Conservation (phyloP, 495 filamentous ascomycete genomes). For the Penicillium psychrofluorescens region DNA sequence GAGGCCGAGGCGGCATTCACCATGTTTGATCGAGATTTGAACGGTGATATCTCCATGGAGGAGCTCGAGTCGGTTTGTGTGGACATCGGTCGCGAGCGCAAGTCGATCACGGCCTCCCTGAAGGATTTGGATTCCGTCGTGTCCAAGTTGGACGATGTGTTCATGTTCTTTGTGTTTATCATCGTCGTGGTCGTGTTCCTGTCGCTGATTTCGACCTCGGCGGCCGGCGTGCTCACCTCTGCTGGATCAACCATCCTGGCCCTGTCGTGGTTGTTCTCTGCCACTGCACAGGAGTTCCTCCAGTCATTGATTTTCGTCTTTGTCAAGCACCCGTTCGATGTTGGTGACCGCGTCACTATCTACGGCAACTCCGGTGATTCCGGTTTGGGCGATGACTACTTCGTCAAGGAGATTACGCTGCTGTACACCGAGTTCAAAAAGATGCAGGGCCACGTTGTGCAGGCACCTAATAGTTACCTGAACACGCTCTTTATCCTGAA, state of each 20-base stretch:
- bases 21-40: slow-evolving; percentile 96
- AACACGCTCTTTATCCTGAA: slow-evolving; percentile 94
- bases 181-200: slow-evolving; percentile 80
- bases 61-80: slow-evolving; percentile 90
- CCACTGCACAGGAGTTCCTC: slow-evolving; percentile 89
- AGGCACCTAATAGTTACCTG: slow-evolving; percentile 89
- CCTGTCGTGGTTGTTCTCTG: slow-evolving; percentile 85
- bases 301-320: slow-evolving; percentile 92
- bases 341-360: slow-evolving; percentile 86
- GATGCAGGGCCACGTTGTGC: slow-evolving; percentile 92
- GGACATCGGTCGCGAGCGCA: slow-evolving; percentile 90
- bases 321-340: slow-evolving; percentile 96
- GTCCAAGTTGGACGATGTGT: slow-evolving; percentile 79
- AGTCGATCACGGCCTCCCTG: slow-evolving; percentile 86
- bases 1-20: slow-evolving; percentile 87
- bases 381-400: slow-evolving; percentile 83
- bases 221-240: slow-evolving; percentile 77
- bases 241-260: slow-evolving; percentile 81
- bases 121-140: slow-evolving; percentile 96
- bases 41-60: slow-evolving; percentile 94
- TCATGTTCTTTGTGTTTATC: slow-evolving; percentile 76
- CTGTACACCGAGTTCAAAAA: slow-evolving; percentile 98
- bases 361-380: slow-evolving; percentile 80
- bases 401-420: slow-evolving; percentile 90
- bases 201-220: slow-evolving; percentile 81